Percentiles rank a stretch among this genome's conserved stretches.
Conservation (phyloP, 768 basidiomycete genomes). For the Dendrothele bispora region DNA sequence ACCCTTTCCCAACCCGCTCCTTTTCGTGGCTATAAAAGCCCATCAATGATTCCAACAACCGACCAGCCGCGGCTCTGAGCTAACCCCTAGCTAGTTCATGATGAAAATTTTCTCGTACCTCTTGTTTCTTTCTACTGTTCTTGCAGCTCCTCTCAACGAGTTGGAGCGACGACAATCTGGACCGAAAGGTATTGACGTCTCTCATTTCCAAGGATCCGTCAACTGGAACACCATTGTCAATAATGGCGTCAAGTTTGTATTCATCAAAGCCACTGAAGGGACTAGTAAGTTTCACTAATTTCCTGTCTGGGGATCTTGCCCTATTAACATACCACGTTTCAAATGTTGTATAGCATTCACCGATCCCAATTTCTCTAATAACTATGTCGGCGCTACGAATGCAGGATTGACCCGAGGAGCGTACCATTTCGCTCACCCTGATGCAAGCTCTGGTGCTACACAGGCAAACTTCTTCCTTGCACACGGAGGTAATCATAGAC, state of each 20-base stretch:
- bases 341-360: constrained; percentile 30
- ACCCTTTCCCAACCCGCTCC: too few species aligned
- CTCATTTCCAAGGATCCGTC: constrained; percentile 45
- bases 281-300: constrained; percentile 36
- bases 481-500: too few species aligned
- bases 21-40: too few species aligned
- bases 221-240: constrained; percentile 52
- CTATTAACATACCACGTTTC: not conserved
- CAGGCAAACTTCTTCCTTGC: constrained; percentile 60
- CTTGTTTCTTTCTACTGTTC: constrained; percentile 1
- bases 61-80: too few species aligned
- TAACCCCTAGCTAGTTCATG: too few species aligned
- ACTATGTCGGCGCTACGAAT: constrained; percentile 58
- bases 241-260: constrained; percentile 55
- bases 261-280: constrained; percentile 70
- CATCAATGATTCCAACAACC: too few species aligned
- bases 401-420: constrained; percentile 57
- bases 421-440: constrained; percentile 64
- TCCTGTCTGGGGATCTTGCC: not conserved
- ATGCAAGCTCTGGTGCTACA: constrained; percentile 49
- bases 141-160: constrained; percentile 12
- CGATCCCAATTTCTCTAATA: constrained; percentile 42
- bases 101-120: too few species aligned
- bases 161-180: constrained; percentile 31
- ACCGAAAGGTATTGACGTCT: constrained; percentile 58